phyloP scores from a whole-genome alignment of 2,329 filamentous ascomycete species.

The Chrysoporthe deuterocubensis region DNA sequence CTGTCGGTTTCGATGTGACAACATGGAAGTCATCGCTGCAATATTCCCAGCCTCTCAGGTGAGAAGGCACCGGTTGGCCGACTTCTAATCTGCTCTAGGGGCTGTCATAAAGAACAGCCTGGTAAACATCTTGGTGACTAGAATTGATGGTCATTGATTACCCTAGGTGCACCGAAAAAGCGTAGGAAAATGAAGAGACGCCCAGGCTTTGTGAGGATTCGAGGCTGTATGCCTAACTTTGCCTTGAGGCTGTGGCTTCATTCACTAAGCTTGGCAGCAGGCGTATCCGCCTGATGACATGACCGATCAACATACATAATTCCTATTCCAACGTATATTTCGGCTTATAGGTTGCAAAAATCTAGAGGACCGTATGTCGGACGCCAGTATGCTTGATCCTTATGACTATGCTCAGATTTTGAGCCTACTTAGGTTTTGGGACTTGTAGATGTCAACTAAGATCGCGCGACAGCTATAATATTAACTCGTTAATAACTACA shows the following conservation, averaged over 20 bases:
- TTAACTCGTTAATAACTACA: no score
- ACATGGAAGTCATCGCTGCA: not conserved
- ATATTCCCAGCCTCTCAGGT: not conserved
- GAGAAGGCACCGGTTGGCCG: not conserved
- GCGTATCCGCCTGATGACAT: not conserved
- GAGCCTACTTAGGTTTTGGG: no score
- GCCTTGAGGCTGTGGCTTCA: not conserved
- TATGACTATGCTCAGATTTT: no score
- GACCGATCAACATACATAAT: not conserved
- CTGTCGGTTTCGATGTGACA: not conserved
- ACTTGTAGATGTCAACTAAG: no score
- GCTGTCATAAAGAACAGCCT: not conserved
- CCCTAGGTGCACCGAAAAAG: no score
- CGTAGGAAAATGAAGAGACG: no score
- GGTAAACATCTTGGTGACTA: not conserved
- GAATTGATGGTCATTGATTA: not conserved
- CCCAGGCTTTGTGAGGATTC: no score
- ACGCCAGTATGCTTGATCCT: no score
- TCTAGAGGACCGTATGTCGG: not conserved
- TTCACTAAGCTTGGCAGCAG: not conserved
- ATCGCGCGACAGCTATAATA: no score
- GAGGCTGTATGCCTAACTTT: not conserved
- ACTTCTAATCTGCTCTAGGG: not conserved
- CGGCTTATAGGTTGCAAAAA: not conserved
- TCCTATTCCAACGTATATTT: not conserved